Evolutionary conservation across 1,139 yeast species (phyloP).

Genomic region (Ashbya aceris): DNA sequence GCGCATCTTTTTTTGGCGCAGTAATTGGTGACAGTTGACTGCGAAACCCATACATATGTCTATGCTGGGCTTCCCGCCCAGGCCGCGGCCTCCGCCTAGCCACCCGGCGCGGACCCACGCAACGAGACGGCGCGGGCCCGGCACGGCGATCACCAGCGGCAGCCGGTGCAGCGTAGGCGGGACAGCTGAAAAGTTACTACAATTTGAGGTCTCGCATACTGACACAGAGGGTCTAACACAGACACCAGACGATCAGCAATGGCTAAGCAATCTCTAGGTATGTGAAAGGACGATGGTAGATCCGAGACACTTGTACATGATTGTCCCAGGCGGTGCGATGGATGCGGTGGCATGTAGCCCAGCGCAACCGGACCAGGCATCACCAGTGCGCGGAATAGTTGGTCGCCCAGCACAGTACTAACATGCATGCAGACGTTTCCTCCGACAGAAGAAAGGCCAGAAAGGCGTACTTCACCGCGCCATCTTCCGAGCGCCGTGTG

Average conservation of each 20-base stretch:
- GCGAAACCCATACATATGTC: conserved; percentile 3
- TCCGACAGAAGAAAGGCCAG: conserved; percentile 99
- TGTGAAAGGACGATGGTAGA: conserved; percentile 17
- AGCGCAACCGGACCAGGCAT: not conserved
- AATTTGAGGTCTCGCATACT: too few relatives aligned
- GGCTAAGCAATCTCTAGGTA: conserved; percentile 43
- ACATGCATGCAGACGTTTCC: conserved; percentile 68
- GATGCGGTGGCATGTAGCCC: not conserved
- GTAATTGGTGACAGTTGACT: not conserved
- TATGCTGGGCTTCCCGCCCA: not conserved
- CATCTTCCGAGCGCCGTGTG: conserved; percentile 92
- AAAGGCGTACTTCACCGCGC: conserved; percentile 99
- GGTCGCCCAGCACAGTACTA: not conserved
- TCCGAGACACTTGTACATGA: conserved; percentile 1
- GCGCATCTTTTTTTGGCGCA: not conserved
- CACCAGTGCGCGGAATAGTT: not conserved
- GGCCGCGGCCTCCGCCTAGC: conserved; percentile 1
- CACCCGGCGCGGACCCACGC: conserved; percentile 1
- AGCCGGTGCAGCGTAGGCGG: not conserved
- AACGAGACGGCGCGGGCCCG: not conserved
- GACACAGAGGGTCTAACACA: not conserved
- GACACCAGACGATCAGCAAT: conserved; percentile 21
- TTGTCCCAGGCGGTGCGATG: not conserved
- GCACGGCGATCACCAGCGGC: not conserved
- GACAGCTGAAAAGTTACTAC: too few relatives aligned